These are phyloP conservation scores for Aspergillus ochraceus DNA, from an alignment of 2,329 filamentous ascomycete genomes.

Conservation along the genomic window DNA sequence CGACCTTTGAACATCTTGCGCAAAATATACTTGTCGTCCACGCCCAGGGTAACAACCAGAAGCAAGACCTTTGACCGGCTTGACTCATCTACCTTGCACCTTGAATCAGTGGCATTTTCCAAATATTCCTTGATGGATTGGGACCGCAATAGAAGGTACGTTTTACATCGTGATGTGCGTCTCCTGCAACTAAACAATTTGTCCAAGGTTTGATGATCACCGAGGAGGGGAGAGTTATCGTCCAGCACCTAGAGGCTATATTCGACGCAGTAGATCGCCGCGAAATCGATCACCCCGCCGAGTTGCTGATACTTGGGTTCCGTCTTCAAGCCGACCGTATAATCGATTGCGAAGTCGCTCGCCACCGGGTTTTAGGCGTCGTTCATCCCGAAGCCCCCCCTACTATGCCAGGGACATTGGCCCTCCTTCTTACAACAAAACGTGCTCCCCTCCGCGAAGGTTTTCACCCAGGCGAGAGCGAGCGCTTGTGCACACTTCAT, in stretches of 20 bases:
- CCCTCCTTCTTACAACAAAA: constrained; percentile 32
- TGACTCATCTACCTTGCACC: neutral
- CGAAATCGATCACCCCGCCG: constrained; percentile 40
- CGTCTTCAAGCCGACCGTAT: constrained; percentile 33
- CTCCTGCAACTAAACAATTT: neutral
- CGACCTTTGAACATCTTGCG: no score
- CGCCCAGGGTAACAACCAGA: no score
- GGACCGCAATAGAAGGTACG: constrained; percentile 46
- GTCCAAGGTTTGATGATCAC: constrained; percentile 39
- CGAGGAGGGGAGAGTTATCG: constrained; percentile 47
- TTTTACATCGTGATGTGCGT: constrained; percentile 1
- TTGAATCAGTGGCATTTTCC: neutral
- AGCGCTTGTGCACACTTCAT: constrained; percentile 35
- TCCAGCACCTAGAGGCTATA: constrained; percentile 37
- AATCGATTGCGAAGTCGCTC: constrained; percentile 45
- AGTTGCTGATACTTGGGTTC: constrained; percentile 45
- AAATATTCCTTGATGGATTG: constrained; percentile 34
- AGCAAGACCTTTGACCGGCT: no score
- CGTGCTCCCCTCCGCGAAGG: constrained; percentile 40
- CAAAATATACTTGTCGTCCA: no score
- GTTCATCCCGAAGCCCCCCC: constrained; percentile 45
- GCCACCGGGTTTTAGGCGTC: constrained; percentile 40
- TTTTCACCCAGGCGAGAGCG: constrained; percentile 44
- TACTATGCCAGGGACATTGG: constrained; percentile 37
- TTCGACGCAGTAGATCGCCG: constrained; percentile 37